These are phyloP conservation scores for Solanum hybrid DNA, from an alignment of 305 asterid genomes.

Conservation along the genomic window DNA sequence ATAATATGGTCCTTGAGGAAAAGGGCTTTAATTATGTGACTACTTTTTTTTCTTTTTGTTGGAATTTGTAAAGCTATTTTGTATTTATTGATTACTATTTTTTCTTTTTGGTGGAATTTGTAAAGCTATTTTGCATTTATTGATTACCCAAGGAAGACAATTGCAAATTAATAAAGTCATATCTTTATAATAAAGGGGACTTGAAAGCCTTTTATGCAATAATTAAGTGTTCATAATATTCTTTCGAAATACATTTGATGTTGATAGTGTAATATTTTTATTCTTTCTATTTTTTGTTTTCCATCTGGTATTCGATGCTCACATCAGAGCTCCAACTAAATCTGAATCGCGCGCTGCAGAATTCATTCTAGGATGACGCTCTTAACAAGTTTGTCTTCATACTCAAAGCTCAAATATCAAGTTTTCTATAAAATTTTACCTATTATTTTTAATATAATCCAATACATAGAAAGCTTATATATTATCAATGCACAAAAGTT, in stretches of 20 bases:
- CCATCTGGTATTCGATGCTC: too few relatives aligned
- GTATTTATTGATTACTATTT: neutral
- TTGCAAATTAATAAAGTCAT: neutral
- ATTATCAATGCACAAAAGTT: neutral
- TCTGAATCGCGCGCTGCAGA: neutral
- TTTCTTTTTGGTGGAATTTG: neutral
- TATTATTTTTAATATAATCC: neutral
- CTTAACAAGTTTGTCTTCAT: too few relatives aligned
- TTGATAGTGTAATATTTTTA: neutral
- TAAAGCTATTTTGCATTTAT: neutral
- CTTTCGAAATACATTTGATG: neutral
- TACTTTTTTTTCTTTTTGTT: neutral
- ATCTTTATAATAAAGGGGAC: neutral
- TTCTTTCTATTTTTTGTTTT: too few relatives aligned
- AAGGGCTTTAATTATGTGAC: neutral
- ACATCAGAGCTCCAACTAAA: accelerated
- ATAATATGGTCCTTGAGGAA: neutral
- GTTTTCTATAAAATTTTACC: neutral
- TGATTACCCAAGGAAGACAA: neutral
- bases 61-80: neutral
- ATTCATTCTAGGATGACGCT: too few relatives aligned
- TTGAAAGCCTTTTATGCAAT: neutral
- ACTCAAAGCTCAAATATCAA: too few relatives aligned
- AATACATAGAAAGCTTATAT: neutral
- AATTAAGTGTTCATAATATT: neutral